phyloP scores from a whole-genome alignment of 2,329 filamentous ascomycete species.

The Botrytis byssoidea region DNA sequence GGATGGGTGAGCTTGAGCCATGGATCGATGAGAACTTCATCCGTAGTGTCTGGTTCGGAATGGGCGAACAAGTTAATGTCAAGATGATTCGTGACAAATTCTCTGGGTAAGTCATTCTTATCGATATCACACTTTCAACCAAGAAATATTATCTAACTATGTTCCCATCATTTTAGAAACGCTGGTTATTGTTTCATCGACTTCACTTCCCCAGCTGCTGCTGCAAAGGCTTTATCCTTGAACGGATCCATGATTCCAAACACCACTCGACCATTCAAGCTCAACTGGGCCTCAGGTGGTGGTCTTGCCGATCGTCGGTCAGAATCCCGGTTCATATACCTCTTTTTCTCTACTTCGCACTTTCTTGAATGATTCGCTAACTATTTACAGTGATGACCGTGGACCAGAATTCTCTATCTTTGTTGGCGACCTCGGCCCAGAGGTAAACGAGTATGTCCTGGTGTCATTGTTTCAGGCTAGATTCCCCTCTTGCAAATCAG shows the following conservation, averaged over 20 bases:
- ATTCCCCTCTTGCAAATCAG: constrained; percentile 96
- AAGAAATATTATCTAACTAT: constrained; percentile 5
- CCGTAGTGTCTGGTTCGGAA: constrained; percentile 85
- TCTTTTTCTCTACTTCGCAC: constrained; percentile 23
- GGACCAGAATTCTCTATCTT: constrained; percentile 97
- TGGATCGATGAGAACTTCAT: constrained; percentile 99
- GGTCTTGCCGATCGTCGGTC: constrained; percentile 91
- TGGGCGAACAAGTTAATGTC: constrained; percentile 93
- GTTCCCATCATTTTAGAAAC: constrained; percentile 58
- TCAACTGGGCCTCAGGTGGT: constrained; percentile 98
- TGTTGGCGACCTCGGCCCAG: constrained; percentile 93
- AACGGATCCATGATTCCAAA: constrained; percentile 91
- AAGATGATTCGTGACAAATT: constrained; percentile 99
- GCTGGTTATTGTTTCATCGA: constrained; percentile 99
- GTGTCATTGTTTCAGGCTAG: constrained; percentile 96
- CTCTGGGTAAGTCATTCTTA: constrained; percentile 69
- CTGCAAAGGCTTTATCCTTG: constrained; percentile 83
- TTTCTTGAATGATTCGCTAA: constrained; percentile 23
- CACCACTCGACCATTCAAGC: constrained; percentile 92
- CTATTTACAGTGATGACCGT: constrained; percentile 75
- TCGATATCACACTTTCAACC: not conserved
- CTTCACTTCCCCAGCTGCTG: constrained; percentile 78
- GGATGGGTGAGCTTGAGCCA: constrained; percentile 98
- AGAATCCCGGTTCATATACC: constrained; percentile 41
- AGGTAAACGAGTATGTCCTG: constrained; percentile 97